These are phyloP conservation scores for Hyaloscypha hepaticicola DNA, from an alignment of 495 filamentous ascomycete species.

Conservation along the genomic window DNA sequence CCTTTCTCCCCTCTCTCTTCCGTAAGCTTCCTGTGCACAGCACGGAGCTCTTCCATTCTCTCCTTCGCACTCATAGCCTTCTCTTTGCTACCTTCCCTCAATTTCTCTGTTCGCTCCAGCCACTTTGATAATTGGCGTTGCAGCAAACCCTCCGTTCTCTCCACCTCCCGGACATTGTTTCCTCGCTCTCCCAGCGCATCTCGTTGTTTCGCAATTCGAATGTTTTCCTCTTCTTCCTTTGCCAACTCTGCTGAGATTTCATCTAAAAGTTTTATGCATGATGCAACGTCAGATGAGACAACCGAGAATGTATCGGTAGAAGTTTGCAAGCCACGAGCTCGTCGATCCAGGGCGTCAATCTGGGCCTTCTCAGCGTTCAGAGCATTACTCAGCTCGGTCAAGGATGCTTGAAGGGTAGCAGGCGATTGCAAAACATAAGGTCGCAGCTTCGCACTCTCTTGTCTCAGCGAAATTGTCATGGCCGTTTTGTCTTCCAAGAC, in stretches of 20 bases:
- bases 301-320: constrained; percentile 84
- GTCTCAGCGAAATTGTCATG: constrained; percentile 52
- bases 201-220: constrained; percentile 72
- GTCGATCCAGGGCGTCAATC: constrained; percentile 83
- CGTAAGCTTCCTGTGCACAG: constrained; percentile 73
- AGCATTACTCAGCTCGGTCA: constrained; percentile 77
- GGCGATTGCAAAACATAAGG: constrained; percentile 91
- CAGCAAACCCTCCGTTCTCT: constrained; percentile 79
- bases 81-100: constrained; percentile 72
- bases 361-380: constrained; percentile 73
- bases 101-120: constrained; percentile 78
- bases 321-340: constrained; percentile 86
- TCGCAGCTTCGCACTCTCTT: constrained; percentile 82
- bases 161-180: constrained; percentile 86
- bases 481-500: constrained; percentile 80
- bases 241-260: constrained; percentile 79
- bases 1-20: constrained; percentile 84
- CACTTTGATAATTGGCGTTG: constrained; percentile 80
- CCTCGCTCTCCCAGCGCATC: constrained; percentile 85
- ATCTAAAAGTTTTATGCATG: constrained; percentile 83
- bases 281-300: constrained; percentile 76
- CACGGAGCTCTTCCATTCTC: constrained; percentile 86
- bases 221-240: constrained; percentile 87
- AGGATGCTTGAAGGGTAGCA: constrained; percentile 72
- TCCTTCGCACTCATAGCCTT: constrained; percentile 77